Conservation (phyloP, 805 yeast genomes). For the Monosporozyma aerobia region DNA sequence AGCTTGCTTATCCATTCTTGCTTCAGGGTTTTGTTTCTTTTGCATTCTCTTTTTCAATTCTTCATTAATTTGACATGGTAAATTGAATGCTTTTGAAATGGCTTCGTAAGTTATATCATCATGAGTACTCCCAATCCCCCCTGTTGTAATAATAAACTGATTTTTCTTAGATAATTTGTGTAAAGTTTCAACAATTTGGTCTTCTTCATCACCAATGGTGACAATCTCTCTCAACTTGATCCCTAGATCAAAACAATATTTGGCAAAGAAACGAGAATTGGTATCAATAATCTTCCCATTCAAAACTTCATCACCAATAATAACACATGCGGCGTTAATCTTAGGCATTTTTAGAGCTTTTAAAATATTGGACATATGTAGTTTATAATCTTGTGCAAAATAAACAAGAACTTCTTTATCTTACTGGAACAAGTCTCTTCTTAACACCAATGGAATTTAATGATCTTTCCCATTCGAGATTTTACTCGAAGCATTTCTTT, state of each 20-base stretch:
- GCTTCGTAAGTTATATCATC: constrained; percentile 81
- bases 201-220: constrained; percentile 69
- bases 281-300: constrained; percentile 80
- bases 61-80: constrained; percentile 43
- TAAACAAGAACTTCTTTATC: neutral
- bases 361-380: neutral
- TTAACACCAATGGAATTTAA: neutral
- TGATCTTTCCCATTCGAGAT: neutral
- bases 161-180: constrained; percentile 37
- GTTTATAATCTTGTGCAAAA: neutral
- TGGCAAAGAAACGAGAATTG: constrained; percentile 65
- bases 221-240: constrained; percentile 56
- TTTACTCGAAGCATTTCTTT: neutral
- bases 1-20: constrained; percentile 35
- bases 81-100: constrained; percentile 53
- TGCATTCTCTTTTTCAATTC: constrained; percentile 57
- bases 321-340: constrained; percentile 29
- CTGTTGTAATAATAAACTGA: constrained; percentile 59
- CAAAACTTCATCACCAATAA: constrained; percentile 80
- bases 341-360: constrained; percentile 3
- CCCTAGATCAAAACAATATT: constrained; percentile 57
- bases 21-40: constrained; percentile 32
- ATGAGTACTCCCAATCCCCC: constrained; percentile 78
- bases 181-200: constrained; percentile 51
- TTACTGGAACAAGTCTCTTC: neutral